Base-by-base conservation (phyloP, 768 basidiomycete species). In the Lactifluus pinguis region DNA sequence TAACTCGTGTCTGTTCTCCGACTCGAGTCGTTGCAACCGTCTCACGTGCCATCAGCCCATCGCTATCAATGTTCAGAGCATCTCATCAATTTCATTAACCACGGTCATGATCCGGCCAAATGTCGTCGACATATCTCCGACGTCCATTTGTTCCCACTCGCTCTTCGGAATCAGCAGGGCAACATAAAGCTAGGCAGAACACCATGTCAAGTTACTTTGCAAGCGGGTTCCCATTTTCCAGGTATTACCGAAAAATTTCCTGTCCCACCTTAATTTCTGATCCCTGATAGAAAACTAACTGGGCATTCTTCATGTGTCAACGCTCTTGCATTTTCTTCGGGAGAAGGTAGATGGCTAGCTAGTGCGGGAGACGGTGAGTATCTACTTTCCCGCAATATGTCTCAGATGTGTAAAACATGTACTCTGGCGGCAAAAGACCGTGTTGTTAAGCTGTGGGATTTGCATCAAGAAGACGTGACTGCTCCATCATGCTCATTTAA, bases 301-400 rank as follows among this genome's bases (percentile, higher is more conserved):
- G 71, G 57, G 8, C 75, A 76, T 57, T 69, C 66, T 6, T 75
- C 74, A 0, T 76, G 75, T 53, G 71, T 76, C 21, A 76, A 76
- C 47, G 67, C 74, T 6, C 57, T 76, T 1, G 65, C 71, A 1
- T 72, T 74, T 63, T 76, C 75, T n/a, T 51, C 59, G 21, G 69
- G 68, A 7, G 68, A 70, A 36, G 74, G 73, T 21, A 61, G 72
- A 47, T 76, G 73, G 73, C 68, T 76, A 17, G 75, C 74, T 1
- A 75, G 72, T 65, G 75, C 69, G 4, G 75, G 75, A 13, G 75
- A 76, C 53, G 74, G 73, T 74, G 41, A 54, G 66, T 52, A 17
- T 21, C 54, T 38, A 17, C 9, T 47, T n/a, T 36, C 25, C 15
- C 45, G 15, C 1, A 47, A 3, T 10, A 21, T 29, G 25, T 45